Base-by-base conservation (phyloP, 176 grass and related monocot species). In the Lolium multiflorum region DNA sequence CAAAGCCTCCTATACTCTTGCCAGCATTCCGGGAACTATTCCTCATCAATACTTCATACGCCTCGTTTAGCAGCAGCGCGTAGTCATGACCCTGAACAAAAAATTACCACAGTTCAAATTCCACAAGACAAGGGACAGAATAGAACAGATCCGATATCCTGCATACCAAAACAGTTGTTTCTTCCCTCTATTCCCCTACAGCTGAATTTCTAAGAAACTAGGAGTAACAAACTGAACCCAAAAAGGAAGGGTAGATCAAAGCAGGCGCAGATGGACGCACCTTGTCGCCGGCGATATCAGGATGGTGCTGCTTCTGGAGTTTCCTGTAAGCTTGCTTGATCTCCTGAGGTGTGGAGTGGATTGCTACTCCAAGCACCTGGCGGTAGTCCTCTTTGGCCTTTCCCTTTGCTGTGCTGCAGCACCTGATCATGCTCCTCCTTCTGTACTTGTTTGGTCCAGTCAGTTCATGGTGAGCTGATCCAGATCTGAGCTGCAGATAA, bases 241-340 rank as follows among this genome's bases (percentile, higher is more conserved):
- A 8, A 44, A 67, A 26, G 18, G 21, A 70, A 70, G 58, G 39
- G 24, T 43, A 18, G 13, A 43, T 17, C 26, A 12, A 88, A 76
- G 85, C 17, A 76, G 3, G 70, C 31, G 52, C 11, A 77, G 49
- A 78, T 61, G 49, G 31, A 47, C 16, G 28, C 44, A 95, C 89
- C 91, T 89, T 79, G 47, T 93, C 69, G 62, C 89, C 91, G 65
- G 86, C 81, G 68, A 96, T 91, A 69, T 96, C 91, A 77, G 89
- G 94, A 77, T 93, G 94, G 86, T 96, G 81, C 48, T 91, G 86
- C 81, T 93, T 96, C 87, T 96, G 89, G 38, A 93, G 86, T 76
- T 92, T 96, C 87, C 87, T 89, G 58, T 96, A 96, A 61, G 94
- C 94, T 52, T 91, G 77, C 81, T 93, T 91, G 68, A 93, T 91